Conservation (phyloP, 495 filamentous ascomycete genomes). For the Evernia prunastri region DNA sequence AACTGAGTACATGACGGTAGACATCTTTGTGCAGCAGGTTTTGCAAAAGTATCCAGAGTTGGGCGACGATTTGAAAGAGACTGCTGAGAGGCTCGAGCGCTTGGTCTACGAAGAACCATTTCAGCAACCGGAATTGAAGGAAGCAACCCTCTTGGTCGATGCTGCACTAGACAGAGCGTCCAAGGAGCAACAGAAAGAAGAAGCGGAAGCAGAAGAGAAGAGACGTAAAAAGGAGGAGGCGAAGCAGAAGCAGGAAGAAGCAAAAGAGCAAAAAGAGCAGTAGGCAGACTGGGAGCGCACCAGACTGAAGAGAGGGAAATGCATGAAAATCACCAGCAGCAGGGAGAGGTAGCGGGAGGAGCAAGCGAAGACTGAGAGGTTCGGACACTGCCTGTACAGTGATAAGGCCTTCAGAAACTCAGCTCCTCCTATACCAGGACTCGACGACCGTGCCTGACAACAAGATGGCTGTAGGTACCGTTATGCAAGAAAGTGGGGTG, state of each 20-base stretch:
- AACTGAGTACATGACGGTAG: neutral
- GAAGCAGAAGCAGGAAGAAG: neutral
- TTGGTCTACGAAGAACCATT: slow-evolving; percentile 2
- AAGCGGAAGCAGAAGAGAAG: neutral
- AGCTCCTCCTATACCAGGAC: neutral
- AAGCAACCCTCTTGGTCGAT: slow-evolving; percentile 1
- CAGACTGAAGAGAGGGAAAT: neutral
- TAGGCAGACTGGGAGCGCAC: neutral
- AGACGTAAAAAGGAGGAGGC: neutral
- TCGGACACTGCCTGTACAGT: neutral
- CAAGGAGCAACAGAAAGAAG: neutral
- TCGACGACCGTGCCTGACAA: neutral
- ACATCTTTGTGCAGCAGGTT: neutral
- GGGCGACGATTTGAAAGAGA: neutral
- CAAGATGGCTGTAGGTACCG: neutral
- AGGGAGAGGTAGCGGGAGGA: neutral
- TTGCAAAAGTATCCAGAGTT: neutral
- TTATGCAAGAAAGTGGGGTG: neutral
- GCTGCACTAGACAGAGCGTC: neutral
- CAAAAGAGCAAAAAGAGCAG: neutral
- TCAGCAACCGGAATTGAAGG: slow-evolving; percentile 1
- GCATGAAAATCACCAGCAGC: neutral
- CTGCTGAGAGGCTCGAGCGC: neutral
- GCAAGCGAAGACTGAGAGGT: neutral
- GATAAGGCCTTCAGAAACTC: too few relatives aligned